Evolutionary conservation across 1,139 yeast species (phyloP), one percentile per base, ranked within the genome.

Genomic region (Blastobotrys indianensis): DNA sequence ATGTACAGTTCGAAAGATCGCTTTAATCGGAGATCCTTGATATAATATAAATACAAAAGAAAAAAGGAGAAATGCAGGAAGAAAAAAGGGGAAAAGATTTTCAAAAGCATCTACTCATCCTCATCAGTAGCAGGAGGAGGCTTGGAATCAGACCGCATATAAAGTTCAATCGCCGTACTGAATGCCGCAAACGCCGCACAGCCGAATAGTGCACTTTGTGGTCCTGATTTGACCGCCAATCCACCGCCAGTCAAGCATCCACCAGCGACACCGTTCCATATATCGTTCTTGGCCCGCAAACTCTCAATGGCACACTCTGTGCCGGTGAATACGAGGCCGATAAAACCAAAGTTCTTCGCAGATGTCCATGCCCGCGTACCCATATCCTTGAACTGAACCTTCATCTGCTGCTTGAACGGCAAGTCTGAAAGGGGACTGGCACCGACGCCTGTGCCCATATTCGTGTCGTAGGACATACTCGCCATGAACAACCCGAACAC

Each of bases 101-200:
- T 20, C 25, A 20, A 20, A 20, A 20, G 4, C 25, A 20, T 32
- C 58, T 65, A 87, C 54, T 84, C 86, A 63, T 90, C 94, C 65
- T 90, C 94, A 68, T 92, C 98, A 60, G 85, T 82, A 42, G 73
- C 63, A 23, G 97, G 97, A 34, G 97, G 97, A 47, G 79, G 79
- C 6, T 84, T 82, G 58, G 85, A 77, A 57, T 92, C 98, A 57
- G 87, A 80, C 59, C 90, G 77, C 81, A 92, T 75, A 61, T 92
- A 92, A 58, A 86, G 68, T 64, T 92, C 97, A 53, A 92, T 84
- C 7, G 97, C 97, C 8, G 94, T 82, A 48, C 95, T 84, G 64
- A 92, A 92, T 3, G 95, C 95, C 12, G 98, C 97, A 71, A 92
- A 92, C 11, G 97, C 98, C 30, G 94, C 97, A 72, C 97, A 92